Evolutionary conservation across 139 green algal species (phyloP), one percentile per base, ranked within the genome.

Genomic region (Spirogloea muscicola): DNA sequence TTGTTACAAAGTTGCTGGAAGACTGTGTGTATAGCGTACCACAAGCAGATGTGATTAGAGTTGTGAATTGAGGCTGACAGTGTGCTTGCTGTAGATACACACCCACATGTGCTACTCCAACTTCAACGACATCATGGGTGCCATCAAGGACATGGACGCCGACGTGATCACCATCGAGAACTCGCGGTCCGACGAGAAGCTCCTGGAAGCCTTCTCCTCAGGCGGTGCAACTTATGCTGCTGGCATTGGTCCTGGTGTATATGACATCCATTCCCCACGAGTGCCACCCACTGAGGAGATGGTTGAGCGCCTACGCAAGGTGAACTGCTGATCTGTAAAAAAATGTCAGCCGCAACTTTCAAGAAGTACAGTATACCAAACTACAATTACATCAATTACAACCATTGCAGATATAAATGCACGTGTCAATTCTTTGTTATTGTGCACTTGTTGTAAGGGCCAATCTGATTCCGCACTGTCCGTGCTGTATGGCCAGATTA

Each of bases 121-220:
- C 59, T 96, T 96, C 63, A 68, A 85, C 10, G 91, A 95, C 83
- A 95, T 96, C 84, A 82, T 96, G 78, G 36, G 38, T 1, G 86
- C 88, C 51, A 89, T 95, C 48, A 80, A 90, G 38, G 62, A 25
- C 40, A 88, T 95, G 83, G 84, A 91, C 18, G 63, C 39, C n/a
- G 91, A 96, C 77, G 91, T 96, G 43, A 86, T 96, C 69, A 96
- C 91, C 33, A 96, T 96, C 44, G 91, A 96, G 86, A 96, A 94
- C 86, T 88, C 76, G n/a, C 84, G 91, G 49, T 88, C 68, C 27
- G 79, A 96, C 74, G 89, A 87, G 49, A 96, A 95, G 89, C 73
- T 96, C 29, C 37, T 41, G 2, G 85, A 84, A 0, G 85, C 95
- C 59, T 83, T 90, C 29, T 62, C 60, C 21, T 81, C 83, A 29